Conservation (phyloP, 75 land plant genomes). For the Pinus albicaulis region DNA sequence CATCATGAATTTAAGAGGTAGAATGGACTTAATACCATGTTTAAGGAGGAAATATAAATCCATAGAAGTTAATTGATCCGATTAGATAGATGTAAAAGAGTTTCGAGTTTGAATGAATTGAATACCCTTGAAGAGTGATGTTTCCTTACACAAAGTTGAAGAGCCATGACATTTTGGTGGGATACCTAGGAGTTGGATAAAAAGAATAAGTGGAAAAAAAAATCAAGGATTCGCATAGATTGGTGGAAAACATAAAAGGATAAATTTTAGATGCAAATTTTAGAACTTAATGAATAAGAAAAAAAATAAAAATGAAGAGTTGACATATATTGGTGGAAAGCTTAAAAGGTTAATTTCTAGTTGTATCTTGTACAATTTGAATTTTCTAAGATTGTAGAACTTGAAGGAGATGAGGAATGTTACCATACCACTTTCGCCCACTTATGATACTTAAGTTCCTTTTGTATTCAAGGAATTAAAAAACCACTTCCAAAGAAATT, state of each 20-base stretch:
- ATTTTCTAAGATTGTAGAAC: not conserved
- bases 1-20: too few relatives aligned
- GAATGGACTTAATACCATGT: too few relatives aligned
- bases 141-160: not conserved
- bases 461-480: too few relatives aligned
- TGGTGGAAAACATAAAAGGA: too few relatives aligned
- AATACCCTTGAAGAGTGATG: not conserved
- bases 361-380: not conserved
- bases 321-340: not conserved
- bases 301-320: not conserved
- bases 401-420: not conserved
- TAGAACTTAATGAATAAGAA: too few relatives aligned
- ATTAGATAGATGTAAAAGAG: not conserved
- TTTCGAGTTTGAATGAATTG: not conserved
- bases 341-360: not conserved
- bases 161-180: not conserved
- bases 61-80: not conserved
- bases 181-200: not conserved
- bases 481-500: too few relatives aligned
- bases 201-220: not conserved
- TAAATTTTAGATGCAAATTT: too few relatives aligned
- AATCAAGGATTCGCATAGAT: too few relatives aligned
- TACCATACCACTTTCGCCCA: too few relatives aligned
- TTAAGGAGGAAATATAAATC: not conserved
- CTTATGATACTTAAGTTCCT: too few relatives aligned